Evolutionary conservation across 805 yeast genomes (phyloP), one percentile per base, ranked within the genome.

Genomic region (Schwanniomyces sp.): DNA sequence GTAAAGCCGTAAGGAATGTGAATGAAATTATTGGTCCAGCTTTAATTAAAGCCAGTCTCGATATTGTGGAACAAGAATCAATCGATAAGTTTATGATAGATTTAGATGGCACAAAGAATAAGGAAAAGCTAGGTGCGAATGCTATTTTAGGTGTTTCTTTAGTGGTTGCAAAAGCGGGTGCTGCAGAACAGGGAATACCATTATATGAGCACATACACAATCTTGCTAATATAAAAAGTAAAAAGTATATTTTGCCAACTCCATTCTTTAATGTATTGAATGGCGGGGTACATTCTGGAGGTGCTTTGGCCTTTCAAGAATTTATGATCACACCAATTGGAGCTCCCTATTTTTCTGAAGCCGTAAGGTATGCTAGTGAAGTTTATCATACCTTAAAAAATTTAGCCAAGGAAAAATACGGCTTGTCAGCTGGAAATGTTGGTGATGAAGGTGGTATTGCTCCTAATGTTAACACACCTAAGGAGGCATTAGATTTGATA

Each of bases 401-500:
- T 17, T 49, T 57, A 27, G 56, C 59, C 41, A 54, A 50, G 36
- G 46, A 52, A 49, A 48, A 50, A 40, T 57, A 56, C 47, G 63
- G 62, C 7, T 49, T 28, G 38, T 45, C 53, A 16, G 63, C 63
- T 18, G 61, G 63, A 21, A 57, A 59, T 44, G 63, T 57, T 21
- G 61, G 63, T 14, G 63, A 59, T 45, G 63, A 59, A 49, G 62
- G 61, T 47, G 63, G 63, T 17, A 55, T 57, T 43, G 61, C 58
- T n/a, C 60, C 63, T 36, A 45, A 55, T 41, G 32, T 58, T 24
- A 44, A 47, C 38, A 53, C 62, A 21, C 56, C 62, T 24, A 25
- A 46, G 40, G 61, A 58, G 43, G 62, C 62, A 16, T 41, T 57
- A 14, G 62, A 54, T 43, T 48, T 57, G 46, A 55, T 55, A 40